These are phyloP conservation scores for Tolypocladium paradoxum DNA, from an alignment of 2,329 filamentous ascomycete genomes.

Conservation along the genomic window DNA sequence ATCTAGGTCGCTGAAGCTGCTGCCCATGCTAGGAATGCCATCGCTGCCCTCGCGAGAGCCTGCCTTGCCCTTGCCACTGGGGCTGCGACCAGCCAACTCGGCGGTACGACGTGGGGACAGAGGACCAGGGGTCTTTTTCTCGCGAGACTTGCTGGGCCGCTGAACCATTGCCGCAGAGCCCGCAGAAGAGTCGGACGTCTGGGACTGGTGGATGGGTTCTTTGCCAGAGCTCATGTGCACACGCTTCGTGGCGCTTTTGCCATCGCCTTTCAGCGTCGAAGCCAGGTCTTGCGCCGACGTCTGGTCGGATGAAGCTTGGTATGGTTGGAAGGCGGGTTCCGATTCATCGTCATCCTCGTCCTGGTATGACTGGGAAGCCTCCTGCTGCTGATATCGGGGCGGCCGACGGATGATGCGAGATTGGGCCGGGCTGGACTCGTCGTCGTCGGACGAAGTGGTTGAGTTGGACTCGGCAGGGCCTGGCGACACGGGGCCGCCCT, in stretches of 20 bases:
- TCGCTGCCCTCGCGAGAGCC: conserved; percentile 55
- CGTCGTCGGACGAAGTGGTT: conserved; percentile 31
- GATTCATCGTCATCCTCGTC: conserved; percentile 47
- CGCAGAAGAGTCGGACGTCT: conserved; percentile 53
- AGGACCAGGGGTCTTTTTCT: conserved; percentile 29
- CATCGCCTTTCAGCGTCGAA: conserved; percentile 41
- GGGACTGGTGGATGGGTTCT: conserved; percentile 32
- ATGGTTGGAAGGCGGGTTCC: conserved; percentile 45
- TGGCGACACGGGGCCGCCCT: conserved; percentile 19
- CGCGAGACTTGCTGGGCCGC: conserved; percentile 17
- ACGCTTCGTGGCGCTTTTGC: conserved; percentile 20
- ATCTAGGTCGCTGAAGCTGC: conserved; percentile 78
- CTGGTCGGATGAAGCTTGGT: conserved; percentile 24
- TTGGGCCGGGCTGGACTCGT: conserved; percentile 42
- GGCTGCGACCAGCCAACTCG: conserved; percentile 46
- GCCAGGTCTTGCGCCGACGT: conserved; percentile 33
- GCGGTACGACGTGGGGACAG: conserved; percentile 49
- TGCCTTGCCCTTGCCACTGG: conserved; percentile 36
- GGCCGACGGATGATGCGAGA: conserved; percentile 51
- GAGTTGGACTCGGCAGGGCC: conserved; percentile 27
- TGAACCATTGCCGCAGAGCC: conserved; percentile 36
- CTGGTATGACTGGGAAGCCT: conserved; percentile 25
- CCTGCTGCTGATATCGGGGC: conserved; percentile 35
- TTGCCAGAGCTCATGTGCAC: conserved; percentile 18
- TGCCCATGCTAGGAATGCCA: conserved; percentile 70